Evolutionary conservation across 805 yeast species (phyloP).

Genomic region (Candida ficus): DNA sequence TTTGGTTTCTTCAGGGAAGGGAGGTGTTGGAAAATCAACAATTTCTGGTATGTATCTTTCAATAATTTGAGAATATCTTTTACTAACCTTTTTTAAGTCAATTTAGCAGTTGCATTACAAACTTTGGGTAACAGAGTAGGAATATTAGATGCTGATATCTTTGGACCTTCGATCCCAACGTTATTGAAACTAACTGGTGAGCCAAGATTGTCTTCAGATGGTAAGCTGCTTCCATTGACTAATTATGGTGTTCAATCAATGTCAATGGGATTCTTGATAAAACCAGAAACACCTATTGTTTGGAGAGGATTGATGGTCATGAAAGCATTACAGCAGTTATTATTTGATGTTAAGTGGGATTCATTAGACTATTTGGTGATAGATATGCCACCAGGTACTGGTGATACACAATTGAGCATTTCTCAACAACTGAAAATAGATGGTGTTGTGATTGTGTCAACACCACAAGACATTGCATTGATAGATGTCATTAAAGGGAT

Average conservation of each 20-base stretch:
- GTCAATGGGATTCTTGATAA: slow-evolving; percentile 83
- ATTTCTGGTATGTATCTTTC: slow-evolving; percentile 26
- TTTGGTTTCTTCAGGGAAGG: slow-evolving; percentile 69
- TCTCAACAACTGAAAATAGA: slow-evolving; percentile 71
- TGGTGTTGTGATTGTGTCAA: slow-evolving; percentile 79
- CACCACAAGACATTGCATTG: slow-evolving; percentile 83
- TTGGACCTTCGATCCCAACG: slow-evolving; percentile 81
- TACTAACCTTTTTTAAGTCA: slow-evolving; percentile 30
- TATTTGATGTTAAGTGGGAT: slow-evolving; percentile 78
- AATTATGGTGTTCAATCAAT: slow-evolving; percentile 77
- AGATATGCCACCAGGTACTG: slow-evolving; percentile 92
- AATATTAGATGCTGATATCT: slow-evolving; percentile 71
- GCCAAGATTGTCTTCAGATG: slow-evolving; percentile 49
- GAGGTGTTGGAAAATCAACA: slow-evolving; percentile 90
- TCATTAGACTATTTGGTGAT: slow-evolving; percentile 61
- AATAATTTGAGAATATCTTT: no score
- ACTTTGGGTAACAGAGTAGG: slow-evolving; percentile 55
- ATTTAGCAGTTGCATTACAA: slow-evolving; percentile 60
- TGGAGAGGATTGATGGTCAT: slow-evolving; percentile 88
- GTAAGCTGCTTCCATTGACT: slow-evolving; percentile 57
- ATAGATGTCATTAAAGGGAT: slow-evolving; percentile 79
- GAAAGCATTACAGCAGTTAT: slow-evolving; percentile 80
- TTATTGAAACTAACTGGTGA: slow-evolving; percentile 65
- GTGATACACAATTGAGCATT: slow-evolving; percentile 80
- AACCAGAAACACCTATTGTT: slow-evolving; percentile 63